These are phyloP conservation scores for Colletotrichum gloeosporioides DNA, from an alignment of 2,329 filamentous ascomycete genomes.

Conservation along the genomic window DNA sequence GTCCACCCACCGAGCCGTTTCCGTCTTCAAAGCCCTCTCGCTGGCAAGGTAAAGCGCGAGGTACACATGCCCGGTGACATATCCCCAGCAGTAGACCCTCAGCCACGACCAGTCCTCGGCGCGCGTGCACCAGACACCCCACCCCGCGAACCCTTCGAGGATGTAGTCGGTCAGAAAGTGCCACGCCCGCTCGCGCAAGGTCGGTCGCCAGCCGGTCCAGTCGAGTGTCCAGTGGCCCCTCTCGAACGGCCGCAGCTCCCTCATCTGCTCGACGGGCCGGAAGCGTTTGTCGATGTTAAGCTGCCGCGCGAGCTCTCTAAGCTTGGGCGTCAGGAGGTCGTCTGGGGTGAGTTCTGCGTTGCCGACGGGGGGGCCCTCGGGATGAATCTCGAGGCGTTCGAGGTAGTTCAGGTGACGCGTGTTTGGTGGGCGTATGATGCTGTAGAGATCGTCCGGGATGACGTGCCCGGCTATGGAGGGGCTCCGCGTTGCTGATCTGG, in stretches of 20 bases:
- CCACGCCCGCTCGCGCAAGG: slow-evolving; percentile 63
- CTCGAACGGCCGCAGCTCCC: slow-evolving; percentile 64
- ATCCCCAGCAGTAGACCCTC: slow-evolving; percentile 80
- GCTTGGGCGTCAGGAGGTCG: slow-evolving; percentile 61
- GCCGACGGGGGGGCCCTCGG: slow-evolving; percentile 59
- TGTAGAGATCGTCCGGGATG: slow-evolving; percentile 21
- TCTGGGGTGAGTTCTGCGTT: slow-evolving; percentile 43
- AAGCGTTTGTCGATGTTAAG: slow-evolving; percentile 59
- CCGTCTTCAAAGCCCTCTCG: slow-evolving; percentile 62
- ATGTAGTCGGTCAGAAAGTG: slow-evolving; percentile 65
- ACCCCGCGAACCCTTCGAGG: slow-evolving; percentile 63
- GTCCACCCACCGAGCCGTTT: slow-evolving; percentile 71
- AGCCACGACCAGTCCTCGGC: slow-evolving; percentile 52
- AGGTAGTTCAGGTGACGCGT: slow-evolving; percentile 27
- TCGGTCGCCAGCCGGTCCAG: slow-evolving; percentile 57
- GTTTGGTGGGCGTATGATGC: slow-evolving; percentile 17
- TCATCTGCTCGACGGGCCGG: slow-evolving; percentile 43
- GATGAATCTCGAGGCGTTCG: slow-evolving; percentile 52
- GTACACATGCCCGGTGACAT: slow-evolving; percentile 75
- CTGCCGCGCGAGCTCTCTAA: slow-evolving; percentile 58
- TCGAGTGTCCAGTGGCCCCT: slow-evolving; percentile 80
- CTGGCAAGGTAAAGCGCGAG: slow-evolving; percentile 77
- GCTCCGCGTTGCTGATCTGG: slow-evolving; percentile 31
- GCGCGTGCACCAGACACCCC: slow-evolving; percentile 67
- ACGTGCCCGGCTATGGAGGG: slow-evolving; percentile 35